Percentiles rank a stretch among this genome's conserved stretches.
phyloP scores from a whole-genome alignment of 108 stramenopile species.

The Cyclotella cryptica region DNA sequence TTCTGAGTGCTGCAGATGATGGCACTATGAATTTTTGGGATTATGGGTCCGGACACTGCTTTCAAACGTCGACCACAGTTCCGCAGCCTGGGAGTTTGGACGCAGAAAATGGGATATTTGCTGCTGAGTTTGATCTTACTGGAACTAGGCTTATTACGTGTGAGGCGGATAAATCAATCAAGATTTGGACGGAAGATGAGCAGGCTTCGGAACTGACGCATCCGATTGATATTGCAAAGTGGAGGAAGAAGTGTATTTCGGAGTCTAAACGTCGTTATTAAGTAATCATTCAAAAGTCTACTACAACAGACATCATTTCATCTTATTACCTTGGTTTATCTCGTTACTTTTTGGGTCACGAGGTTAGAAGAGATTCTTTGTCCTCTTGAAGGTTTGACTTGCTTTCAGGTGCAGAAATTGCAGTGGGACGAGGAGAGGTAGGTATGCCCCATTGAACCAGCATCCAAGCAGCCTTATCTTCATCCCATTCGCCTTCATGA shows the following conservation, averaged over 20 bases:
- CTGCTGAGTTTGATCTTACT: conserved; percentile 93
- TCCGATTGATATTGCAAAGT: conserved; percentile 91
- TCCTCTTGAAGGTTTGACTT: background rate
- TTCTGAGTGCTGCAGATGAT: conserved; percentile 97
- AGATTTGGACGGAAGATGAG: conserved; percentile 98
- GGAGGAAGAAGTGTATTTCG: conserved; percentile 93
- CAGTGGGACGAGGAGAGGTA: conserved; percentile 8
- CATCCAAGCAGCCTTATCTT: conserved; percentile 54
- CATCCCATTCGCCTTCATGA: conserved; percentile 45
- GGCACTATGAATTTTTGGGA: conserved; percentile 98
- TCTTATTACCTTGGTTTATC: background rate
- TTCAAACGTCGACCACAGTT: conserved; percentile 86
- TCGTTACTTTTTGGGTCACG: no score
- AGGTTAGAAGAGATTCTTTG: background rate
- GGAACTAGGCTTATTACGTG: conserved; percentile 97
- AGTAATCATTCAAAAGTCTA: background rate
- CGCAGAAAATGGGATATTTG: conserved; percentile 97
- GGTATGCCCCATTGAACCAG: conserved; percentile 62
- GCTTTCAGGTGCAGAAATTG: background rate
- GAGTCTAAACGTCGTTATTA: conserved; percentile 68
- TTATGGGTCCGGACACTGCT: conserved; percentile 95
- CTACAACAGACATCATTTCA: background rate
- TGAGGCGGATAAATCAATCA: conserved; percentile 99
- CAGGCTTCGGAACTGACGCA: conserved; percentile 91
- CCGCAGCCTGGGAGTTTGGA: conserved; percentile 99